Base-by-base conservation (phyloP, 352 stramenopile genomes). In the Phytophthora tentaculata region DNA sequence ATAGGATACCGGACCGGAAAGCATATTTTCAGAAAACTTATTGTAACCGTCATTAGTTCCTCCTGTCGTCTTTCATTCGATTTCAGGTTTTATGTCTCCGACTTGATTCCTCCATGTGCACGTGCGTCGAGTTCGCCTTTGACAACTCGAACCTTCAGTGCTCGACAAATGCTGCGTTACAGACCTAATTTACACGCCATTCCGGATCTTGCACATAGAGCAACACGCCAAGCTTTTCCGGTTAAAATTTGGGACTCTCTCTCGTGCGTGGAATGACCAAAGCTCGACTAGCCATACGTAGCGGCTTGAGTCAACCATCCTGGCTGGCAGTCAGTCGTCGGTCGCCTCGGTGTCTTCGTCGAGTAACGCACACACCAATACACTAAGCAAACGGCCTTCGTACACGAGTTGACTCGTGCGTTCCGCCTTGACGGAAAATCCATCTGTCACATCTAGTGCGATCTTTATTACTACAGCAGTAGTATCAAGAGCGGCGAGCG, bases 201-300 rank as follows among this genome's bases (percentile, higher is more conserved):
- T 61, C 60, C 22, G 50, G 50, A 67, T 49, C 49, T 48, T 13
- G n/a, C 43, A 23, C 10, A 35, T 56, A 37, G 23, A 56, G 20
- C 52, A 63, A 57, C 53, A 68, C 22, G 44, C 63, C 50, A 20
- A 54, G 14, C 41, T 61, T 61, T 59, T 57, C 19, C 51, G 16
- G 9, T n/a, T 37, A 71, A 67, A 59, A 26, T 67, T 62, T 51
- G 13, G 28, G 26, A 20, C 55, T 20, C 37, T 24, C 35, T 24
- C 43, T 55, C 41, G 54, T 43, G 20, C 35, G 43, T 60, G 26
- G 41, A 44, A 54, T 29, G 29, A 14, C 29, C 29, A 43, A n/a
- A 23, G 28, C 22, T 60, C 56, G 56, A 71, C 56, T 67, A 65
- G 55, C 56, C 37, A 47, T 60, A 70, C 63, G 55, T 60, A 43